A percentile compares a stretch with the other conserved stretches of the same genome.
These are phyloP conservation scores for Gossypium davidsonii DNA, from an alignment of 441 rosid species.

Conservation along the genomic window DNA sequence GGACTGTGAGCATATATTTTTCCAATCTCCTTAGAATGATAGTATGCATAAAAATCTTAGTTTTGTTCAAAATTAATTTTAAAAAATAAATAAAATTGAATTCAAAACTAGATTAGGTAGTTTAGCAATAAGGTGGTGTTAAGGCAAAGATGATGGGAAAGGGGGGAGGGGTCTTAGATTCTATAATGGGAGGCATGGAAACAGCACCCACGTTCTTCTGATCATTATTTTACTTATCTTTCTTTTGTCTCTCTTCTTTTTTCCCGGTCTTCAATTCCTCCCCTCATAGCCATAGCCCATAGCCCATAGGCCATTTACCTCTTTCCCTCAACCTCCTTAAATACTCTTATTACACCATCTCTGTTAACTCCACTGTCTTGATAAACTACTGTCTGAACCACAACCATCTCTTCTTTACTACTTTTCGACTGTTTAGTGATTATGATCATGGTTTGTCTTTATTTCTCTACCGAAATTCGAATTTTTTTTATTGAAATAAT, in stretches of 20 bases:
- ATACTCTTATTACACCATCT: slow-evolving; percentile 37
- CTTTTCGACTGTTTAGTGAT: slow-evolving; percentile 15
- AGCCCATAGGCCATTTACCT: neutral
- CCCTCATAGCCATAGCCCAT: neutral
- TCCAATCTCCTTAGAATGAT: too few species aligned
- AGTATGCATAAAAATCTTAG: too few species aligned
- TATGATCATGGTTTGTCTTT: slow-evolving; percentile 49
- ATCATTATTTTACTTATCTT: slow-evolving; percentile 16
- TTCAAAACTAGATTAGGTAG: too few species aligned
- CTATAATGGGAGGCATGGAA: slow-evolving; percentile 52
- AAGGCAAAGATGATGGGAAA: slow-evolving; percentile 34
- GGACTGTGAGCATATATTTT: too few species aligned
- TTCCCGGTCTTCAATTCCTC: neutral
- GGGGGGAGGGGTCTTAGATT: neutral
- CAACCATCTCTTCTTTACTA: slow-evolving; percentile 11
- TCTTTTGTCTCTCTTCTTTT: slow-evolving; percentile 23
- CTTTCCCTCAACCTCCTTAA: slow-evolving; percentile 66
- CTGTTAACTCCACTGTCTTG: slow-evolving; percentile 21
- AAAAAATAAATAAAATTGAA: too few species aligned
- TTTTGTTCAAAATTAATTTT: too few species aligned
- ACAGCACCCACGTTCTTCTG: slow-evolving; percentile 87
- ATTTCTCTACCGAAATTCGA: slow-evolving; percentile 1
- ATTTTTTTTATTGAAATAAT: neutral
- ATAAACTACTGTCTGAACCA: slow-evolving; percentile 7
- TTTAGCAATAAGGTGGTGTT: slow-evolving; percentile 37